Percentiles rank a stretch among this genome's conserved stretches.
phyloP scores from a whole-genome alignment of 495 filamentous ascomycete genomes.

The Penicillium longicatenatum region DNA sequence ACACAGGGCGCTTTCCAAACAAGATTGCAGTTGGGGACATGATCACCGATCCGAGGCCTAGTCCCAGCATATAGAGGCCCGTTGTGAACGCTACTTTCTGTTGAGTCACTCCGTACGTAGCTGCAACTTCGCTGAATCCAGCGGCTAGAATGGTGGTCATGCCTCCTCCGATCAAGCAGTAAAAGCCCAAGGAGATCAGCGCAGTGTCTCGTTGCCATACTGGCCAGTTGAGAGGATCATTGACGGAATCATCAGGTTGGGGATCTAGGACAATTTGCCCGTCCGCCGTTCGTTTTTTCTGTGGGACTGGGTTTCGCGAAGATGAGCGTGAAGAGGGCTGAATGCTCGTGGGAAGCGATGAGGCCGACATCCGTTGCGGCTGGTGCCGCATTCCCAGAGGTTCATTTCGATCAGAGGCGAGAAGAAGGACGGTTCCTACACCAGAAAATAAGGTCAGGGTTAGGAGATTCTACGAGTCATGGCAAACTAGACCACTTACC shows the following conservation, averaged over 20 bases:
- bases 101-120: conserved; percentile 67
- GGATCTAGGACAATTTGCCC: conserved; percentile 88
- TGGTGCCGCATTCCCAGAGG: conserved; percentile 78
- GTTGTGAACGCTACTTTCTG: conserved; percentile 85
- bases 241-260: conserved; percentile 86
- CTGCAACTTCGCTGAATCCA: conserved; percentile 81
- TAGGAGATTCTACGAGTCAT: neutral
- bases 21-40: conserved; percentile 90
- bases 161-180: conserved; percentile 89
- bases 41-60: conserved; percentile 81
- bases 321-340: conserved; percentile 39
- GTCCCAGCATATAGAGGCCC: conserved; percentile 92
- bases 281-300: conserved; percentile 76
- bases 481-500: conserved; percentile 53
- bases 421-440: conserved; percentile 77
- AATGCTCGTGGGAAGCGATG: conserved; percentile 67
- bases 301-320: conserved; percentile 36
- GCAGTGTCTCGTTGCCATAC: conserved; percentile 79
- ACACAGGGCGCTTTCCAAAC: conserved; percentile 89
- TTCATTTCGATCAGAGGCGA: conserved; percentile 76
- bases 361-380: conserved; percentile 73
- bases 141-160: conserved; percentile 92
- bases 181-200: conserved; percentile 82
- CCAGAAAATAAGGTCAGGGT: neutral
- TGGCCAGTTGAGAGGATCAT: conserved; percentile 95